Evolutionary conservation across 495 filamentous ascomycete genomes (phyloP).

Genomic region (Aspergillus ellipticus): DNA sequence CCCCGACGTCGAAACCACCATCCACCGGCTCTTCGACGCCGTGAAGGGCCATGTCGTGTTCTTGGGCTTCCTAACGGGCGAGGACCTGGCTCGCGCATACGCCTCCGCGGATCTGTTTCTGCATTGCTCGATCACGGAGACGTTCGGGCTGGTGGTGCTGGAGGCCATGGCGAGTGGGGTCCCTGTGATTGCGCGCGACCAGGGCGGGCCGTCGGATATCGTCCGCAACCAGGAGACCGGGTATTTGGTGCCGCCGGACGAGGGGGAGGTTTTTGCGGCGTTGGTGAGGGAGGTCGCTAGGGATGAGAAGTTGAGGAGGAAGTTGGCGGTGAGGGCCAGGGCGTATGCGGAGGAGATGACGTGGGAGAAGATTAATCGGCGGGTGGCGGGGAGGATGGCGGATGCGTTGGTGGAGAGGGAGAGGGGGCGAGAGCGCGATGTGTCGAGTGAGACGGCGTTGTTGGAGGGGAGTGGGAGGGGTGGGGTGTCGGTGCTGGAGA

Average conservation of each 20-base stretch:
- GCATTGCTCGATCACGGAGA: conserved; percentile 64
- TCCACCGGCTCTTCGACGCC: conserved; percentile 47
- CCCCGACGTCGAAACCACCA: conserved; percentile 50
- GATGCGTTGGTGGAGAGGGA: conserved; percentile 43
- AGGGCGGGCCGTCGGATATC: conserved; percentile 62
- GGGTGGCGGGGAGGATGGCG: conserved; percentile 54
- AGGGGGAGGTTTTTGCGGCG: conserved; percentile 49
- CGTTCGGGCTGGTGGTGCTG: conserved; percentile 61
- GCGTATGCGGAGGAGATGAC: conserved; percentile 54
- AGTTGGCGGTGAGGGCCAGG: conserved; percentile 26
- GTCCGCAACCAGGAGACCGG: conserved; percentile 52
- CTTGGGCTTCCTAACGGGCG: conserved; percentile 54
- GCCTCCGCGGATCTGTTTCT: conserved; percentile 60
- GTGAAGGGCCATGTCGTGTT: conserved; percentile 52
- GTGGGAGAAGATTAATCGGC: conserved; percentile 63
- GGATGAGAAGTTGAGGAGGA: neutral
- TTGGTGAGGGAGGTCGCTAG: conserved; percentile 34
- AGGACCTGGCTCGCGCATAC: conserved; percentile 52
- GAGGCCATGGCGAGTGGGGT: conserved; percentile 65
- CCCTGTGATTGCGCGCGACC: conserved; percentile 59
- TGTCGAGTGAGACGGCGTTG: neutral
- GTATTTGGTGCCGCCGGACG: conserved; percentile 52
- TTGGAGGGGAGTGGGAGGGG: neutral
- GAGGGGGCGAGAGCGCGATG: neutral
- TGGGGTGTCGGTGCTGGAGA: conserved; percentile 16